phyloP scores from a whole-genome alignment of 2,329 filamentous ascomycete genomes.

The Cytospora paraplurivora region DNA sequence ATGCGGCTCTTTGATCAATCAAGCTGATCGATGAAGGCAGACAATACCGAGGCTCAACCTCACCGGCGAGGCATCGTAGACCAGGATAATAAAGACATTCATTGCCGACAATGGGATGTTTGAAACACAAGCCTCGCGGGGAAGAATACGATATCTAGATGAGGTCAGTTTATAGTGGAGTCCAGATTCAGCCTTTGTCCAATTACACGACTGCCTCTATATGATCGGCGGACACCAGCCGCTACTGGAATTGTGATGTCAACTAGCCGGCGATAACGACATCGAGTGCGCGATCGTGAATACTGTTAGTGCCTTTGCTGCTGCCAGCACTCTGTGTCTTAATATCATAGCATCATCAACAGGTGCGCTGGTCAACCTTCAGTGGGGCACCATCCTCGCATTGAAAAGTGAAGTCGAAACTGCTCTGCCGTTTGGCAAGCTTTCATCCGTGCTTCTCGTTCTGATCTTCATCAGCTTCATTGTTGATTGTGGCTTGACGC shows the following conservation, averaged over 20 bases:
- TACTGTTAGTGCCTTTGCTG: neutral
- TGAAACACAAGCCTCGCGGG: too few species aligned
- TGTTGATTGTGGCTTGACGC: slow-evolving; percentile 1
- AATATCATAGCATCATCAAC: slow-evolving; percentile 2
- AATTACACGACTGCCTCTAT: slow-evolving; percentile 5
- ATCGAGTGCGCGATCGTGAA: slow-evolving; percentile 5
- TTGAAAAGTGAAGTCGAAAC: neutral
- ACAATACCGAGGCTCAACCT: too few species aligned
- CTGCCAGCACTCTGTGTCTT: neutral
- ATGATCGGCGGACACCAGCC: slow-evolving; percentile 10
- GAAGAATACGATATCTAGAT: too few species aligned
- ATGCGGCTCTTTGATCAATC: too few species aligned
- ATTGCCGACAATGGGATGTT: too few species aligned
- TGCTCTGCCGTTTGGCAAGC: neutral
- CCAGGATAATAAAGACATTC: too few species aligned
- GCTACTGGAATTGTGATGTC: slow-evolving; percentile 22
- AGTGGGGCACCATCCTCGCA: slow-evolving; percentile 2
- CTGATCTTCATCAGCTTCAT: neutral
- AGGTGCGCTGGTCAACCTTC: neutral
- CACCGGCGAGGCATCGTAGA: too few species aligned
- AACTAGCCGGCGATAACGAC: slow-evolving; percentile 21
- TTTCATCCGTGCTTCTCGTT: neutral
- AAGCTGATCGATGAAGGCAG: too few species aligned
- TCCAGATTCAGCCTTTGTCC: neutral
- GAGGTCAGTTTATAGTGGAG: neutral